Evolutionary conservation across 495 filamentous ascomycete species (phyloP), one percentile per base, ranked within the genome.

Genomic region (Elasticomyces elasticus): DNA sequence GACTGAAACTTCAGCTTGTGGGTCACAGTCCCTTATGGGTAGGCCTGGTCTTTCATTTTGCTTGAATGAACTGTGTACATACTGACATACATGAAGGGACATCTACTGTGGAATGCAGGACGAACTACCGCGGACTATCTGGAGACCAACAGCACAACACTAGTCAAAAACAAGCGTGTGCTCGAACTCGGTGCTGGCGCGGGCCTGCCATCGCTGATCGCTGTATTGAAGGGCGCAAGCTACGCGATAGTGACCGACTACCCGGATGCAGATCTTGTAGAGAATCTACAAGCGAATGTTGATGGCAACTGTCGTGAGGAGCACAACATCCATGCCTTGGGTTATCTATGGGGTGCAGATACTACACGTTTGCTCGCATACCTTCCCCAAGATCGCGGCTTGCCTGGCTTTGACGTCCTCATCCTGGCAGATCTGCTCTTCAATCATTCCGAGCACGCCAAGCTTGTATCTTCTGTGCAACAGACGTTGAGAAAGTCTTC

Each of bases 181-280:
- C 80, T 95, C 12, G 91, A 97, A 66, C 83, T 97, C 42, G 91
- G 91, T 49, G 89, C 91, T 15, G 91, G 87, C 26, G 87, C 86
- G 0, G 91, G 90, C 0, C 76, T 95, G 2, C 90, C 90, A 1
- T 84, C 81, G 60, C 77, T 97, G 23, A 81, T 92, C 13, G 82
- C 79, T 56, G 83, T 82, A 0, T 69, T 82, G n/a, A 69, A 79
- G 20, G 88, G 85, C 5, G 89, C 90, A 4, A 59, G 31, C 20
- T 22, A 71, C 25, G 82, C 85, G 12, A 85, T 95, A 1, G 81
- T 91, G 49, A 95, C 90, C 25, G 91, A 97, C 63, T 97, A 86
- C 63, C 86, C 87, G 1, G 90, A 95, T 62, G 73, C 75, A 20
- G 87, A 92, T 19, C 70, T 97, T 1, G 72, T 97, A 5, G 67